phyloP scores from a whole-genome alignment of 176 grass and related monocot species.

The Zea luxurians region DNA sequence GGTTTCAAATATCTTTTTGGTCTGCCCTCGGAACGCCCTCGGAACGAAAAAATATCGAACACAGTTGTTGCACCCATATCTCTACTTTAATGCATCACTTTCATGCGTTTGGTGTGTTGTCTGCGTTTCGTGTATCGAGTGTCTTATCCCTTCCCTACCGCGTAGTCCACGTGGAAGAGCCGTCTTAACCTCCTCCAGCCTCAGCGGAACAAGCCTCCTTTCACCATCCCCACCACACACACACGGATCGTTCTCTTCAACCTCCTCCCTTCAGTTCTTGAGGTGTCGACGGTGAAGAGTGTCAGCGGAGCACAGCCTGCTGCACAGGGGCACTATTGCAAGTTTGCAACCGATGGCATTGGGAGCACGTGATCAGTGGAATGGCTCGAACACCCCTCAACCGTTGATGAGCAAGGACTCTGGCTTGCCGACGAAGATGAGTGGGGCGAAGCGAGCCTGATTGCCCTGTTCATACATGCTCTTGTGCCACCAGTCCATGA shows the following conservation, averaged over 20 bases:
- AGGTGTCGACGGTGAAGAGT: constrained; percentile 44
- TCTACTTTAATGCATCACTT: neutral
- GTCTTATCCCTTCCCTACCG: too few species aligned
- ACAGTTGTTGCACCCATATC: neutral
- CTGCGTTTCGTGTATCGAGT: too few species aligned
- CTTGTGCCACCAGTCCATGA: constrained; percentile 31
- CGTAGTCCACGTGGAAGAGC: too few species aligned
- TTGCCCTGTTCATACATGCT: constrained; percentile 58
- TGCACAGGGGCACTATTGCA: neutral
- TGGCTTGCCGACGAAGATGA: constrained; percentile 56
- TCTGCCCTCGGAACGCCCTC: too few species aligned
- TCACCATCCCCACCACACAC: too few species aligned
- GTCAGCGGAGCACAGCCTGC: constrained; percentile 36
- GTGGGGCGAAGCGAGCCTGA: constrained; percentile 44
- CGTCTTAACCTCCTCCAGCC: too few species aligned
- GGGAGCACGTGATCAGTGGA: constrained; percentile 41
- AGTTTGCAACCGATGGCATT: constrained; percentile 12
- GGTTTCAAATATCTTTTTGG: neutral
- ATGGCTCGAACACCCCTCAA: constrained; percentile 36
- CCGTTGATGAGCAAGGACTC: constrained; percentile 82
- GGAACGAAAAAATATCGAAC: neutral
- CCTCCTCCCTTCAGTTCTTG: too few species aligned
- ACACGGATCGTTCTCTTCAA: too few species aligned
- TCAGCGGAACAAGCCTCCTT: too few species aligned
- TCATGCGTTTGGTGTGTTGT: too few species aligned